These are phyloP conservation scores for Fusarium secorum DNA, from an alignment of 2,329 filamentous ascomycete species.

Conservation along the genomic window DNA sequence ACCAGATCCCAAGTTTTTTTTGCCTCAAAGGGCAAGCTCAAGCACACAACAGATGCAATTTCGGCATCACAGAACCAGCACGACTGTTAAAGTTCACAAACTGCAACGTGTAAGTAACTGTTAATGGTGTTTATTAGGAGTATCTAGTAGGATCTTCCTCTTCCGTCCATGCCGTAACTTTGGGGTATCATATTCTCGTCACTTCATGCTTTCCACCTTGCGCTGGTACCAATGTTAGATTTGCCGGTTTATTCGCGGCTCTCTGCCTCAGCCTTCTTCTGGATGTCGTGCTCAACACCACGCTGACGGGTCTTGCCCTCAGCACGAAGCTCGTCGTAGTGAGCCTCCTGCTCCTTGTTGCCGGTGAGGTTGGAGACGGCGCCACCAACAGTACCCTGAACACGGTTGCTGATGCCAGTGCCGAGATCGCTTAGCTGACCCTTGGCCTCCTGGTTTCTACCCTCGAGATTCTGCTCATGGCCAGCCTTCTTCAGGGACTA, in stretches of 20 bases:
- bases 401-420: slow-evolving; percentile 72
- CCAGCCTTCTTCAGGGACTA: slow-evolving; percentile 76
- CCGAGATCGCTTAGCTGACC: slow-evolving; percentile 79
- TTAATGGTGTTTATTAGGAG: slow-evolving; percentile 20
- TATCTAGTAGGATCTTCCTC: slow-evolving; percentile 1
- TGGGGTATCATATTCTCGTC: slow-evolving; percentile 34
- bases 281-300: slow-evolving; percentile 80
- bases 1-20: background rate
- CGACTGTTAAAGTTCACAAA: background rate
- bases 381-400: slow-evolving; percentile 74
- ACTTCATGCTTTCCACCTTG: slow-evolving; percentile 9
- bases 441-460: slow-evolving; percentile 81
- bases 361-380: slow-evolving; percentile 78
- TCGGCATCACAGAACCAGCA: background rate
- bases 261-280: slow-evolving; percentile 70
- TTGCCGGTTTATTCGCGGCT: slow-evolving; percentile 15
- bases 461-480: slow-evolving; percentile 78
- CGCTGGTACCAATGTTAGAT: background rate
- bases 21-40: background rate
- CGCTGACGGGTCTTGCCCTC: slow-evolving; percentile 84
- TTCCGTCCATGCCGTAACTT: slow-evolving; percentile 18
- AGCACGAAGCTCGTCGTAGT: slow-evolving; percentile 76
- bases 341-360: slow-evolving; percentile 68
- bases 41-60: background rate
- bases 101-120: background rate